Conservation (phyloP, 306 rosid species). For the Neltuma alba region DNA sequence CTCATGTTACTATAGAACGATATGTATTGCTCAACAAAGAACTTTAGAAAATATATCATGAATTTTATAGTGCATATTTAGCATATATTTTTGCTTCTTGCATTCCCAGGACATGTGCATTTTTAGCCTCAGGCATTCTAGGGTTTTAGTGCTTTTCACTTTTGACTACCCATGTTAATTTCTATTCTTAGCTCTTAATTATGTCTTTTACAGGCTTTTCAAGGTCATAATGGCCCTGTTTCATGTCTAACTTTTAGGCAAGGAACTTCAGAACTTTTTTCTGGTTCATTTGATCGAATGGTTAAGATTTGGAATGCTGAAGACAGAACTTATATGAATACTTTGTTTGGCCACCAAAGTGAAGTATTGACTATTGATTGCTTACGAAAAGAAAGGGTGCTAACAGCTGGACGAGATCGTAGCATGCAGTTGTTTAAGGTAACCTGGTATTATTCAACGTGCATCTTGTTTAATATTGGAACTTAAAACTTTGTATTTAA, state of each 20-base stretch:
- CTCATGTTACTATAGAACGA: not conserved
- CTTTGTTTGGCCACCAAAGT: slow-evolving; percentile 93
- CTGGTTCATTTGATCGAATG: slow-evolving; percentile 94
- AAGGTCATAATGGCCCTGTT: slow-evolving; percentile 88
- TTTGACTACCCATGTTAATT: not conserved
- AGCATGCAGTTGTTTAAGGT: slow-evolving; percentile 93
- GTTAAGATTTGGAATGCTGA: slow-evolving; percentile 97
- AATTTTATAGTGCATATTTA: not conserved
- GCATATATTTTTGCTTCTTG: not conserved
- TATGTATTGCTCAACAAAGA: not conserved
- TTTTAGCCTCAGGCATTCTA: not conserved
- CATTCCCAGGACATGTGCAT: not conserved
- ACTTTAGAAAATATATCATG: not conserved
- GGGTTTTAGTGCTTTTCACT: not conserved
- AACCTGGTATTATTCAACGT: not conserved
- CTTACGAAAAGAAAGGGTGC: slow-evolving; percentile 83
- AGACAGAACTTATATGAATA: slow-evolving; percentile 84
- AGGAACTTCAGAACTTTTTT: slow-evolving; percentile 89
- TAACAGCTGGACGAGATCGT: slow-evolving; percentile 90
- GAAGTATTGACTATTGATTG: slow-evolving; percentile 80
- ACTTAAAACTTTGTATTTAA: not conserved
- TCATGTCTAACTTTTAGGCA: slow-evolving; percentile 90
- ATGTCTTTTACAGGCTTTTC: slow-evolving; percentile 74
- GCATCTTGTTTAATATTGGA: not conserved
- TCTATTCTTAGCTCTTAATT: slow-evolving; percentile 18